These are phyloP conservation scores for Colletotrichum kahawae DNA, from an alignment of 2,329 filamentous ascomycete genomes.

Conservation along the genomic window DNA sequence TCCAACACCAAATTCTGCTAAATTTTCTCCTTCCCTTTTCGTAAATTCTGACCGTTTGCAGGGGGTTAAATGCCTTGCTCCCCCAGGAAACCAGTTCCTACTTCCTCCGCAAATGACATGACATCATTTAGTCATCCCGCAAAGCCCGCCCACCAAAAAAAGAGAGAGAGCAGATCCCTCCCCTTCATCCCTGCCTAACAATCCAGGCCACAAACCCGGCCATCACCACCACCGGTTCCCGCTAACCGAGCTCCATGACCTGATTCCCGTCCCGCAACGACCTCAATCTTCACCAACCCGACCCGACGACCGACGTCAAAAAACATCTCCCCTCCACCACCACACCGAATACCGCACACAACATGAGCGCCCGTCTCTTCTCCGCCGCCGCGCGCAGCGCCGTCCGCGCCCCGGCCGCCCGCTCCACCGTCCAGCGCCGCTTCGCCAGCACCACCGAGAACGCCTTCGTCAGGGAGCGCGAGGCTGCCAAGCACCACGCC, in stretches of 20 bases:
- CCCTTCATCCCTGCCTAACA: conserved; percentile 1
- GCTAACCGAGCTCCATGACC: conserved; percentile 27
- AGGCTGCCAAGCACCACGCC: conserved; percentile 90
- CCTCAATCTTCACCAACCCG: conserved; percentile 1
- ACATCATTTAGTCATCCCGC: conserved; percentile 20
- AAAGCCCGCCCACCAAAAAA: conserved; percentile 7
- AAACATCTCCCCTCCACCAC: conserved; percentile 15
- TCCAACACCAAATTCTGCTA: fast-evolving
- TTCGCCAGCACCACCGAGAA: conserved; percentile 81
- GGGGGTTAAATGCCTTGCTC: background rate
- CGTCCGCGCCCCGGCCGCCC: conserved; percentile 55
- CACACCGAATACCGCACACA: conserved; percentile 21
- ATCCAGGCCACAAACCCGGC: conserved; percentile 19
- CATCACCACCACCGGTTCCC: conserved; percentile 3
- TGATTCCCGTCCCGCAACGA: conserved; percentile 21
- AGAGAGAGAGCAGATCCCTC: background rate
- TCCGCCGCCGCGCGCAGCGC: conserved; percentile 66
- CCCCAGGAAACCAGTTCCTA: background rate
- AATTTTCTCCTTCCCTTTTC: background rate
- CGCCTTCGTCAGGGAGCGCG: conserved; percentile 90
- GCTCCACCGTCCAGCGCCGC: conserved; percentile 69
- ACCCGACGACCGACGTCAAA: conserved; percentile 2
- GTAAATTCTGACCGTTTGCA: background rate
- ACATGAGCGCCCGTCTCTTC: conserved; percentile 60
- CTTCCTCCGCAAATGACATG: conserved; percentile 13